Evolutionary conservation across 352 stramenopile genomes (phyloP).

Genomic region (Phytophthora pistaciae): DNA sequence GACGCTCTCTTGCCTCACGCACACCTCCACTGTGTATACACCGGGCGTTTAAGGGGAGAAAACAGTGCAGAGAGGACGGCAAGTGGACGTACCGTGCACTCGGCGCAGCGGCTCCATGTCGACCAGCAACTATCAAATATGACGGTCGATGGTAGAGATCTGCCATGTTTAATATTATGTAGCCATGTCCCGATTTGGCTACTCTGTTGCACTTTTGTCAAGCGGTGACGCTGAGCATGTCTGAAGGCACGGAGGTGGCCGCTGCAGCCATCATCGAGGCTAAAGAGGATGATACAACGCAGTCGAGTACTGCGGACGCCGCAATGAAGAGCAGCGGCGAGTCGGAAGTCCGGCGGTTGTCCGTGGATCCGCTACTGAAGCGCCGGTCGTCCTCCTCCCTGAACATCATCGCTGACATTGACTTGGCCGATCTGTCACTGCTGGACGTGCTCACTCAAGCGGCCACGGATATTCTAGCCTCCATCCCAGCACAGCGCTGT

Average conservation of each 20-base stretch:
- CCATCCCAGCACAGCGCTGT: slow-evolving; percentile 57
- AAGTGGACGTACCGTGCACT: slow-evolving; percentile 27
- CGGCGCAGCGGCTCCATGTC: slow-evolving; percentile 22
- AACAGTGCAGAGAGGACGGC: background rate
- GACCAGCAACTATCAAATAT: slow-evolving; percentile 4
- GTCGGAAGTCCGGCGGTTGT: slow-evolving; percentile 7
- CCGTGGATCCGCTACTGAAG: slow-evolving; percentile 8
- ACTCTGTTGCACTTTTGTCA: slow-evolving; percentile 6
- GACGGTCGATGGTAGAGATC: background rate
- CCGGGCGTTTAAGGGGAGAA: background rate
- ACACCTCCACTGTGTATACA: slow-evolving; percentile 60
- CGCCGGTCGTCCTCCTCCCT: slow-evolving; percentile 12
- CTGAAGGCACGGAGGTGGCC: background rate
- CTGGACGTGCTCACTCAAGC: slow-evolving; percentile 49
- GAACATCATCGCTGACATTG: slow-evolving; percentile 14
- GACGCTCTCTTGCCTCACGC: slow-evolving; percentile 58
- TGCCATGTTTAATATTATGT: slow-evolving; percentile 5
- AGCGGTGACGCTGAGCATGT: background rate
- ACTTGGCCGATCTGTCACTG: slow-evolving; percentile 31
- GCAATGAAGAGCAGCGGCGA: background rate
- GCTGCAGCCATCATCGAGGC: background rate
- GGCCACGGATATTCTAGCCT: slow-evolving; percentile 41
- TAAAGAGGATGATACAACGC: background rate
- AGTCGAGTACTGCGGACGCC: background rate
- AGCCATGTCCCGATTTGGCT: slow-evolving; percentile 29